Evolutionary conservation across 495 filamentous ascomycete genomes (phyloP), one percentile per base, ranked within the genome.

Genomic region (Daldinia concentrica): DNA sequence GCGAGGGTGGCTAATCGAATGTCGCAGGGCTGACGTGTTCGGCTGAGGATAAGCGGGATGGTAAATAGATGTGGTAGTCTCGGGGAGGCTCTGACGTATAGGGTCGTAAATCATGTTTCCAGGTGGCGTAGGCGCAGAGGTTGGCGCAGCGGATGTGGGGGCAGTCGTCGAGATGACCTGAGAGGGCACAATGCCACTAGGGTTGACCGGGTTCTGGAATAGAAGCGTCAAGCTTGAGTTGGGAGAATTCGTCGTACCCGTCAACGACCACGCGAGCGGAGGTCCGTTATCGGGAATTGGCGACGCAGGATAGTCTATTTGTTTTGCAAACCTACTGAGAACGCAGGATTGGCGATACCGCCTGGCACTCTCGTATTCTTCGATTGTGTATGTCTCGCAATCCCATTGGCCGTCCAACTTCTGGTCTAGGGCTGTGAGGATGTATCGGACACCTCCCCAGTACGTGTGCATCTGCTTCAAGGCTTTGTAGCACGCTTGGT

Each of bases 401-500:
- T 96, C 91, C 69, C 90, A 90, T 56, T 93, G 91, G 15, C 93
- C 93, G 73, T 93, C 92, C 14, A 91, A 90, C 76, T 93, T 94
- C 71, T 94, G 92, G 75, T 96, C 91, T n/a, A 96, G 79, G 1
- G 92, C 91, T 1, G 90, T 93, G 19, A 96, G 80, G 39, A 96
- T 96, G 77, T 96, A 96, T 57, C 89, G 87, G n/a, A 92, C 90
- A 1, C 93, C 93, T 60, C 90, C 89, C 93, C 93, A 96, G 75
- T 94, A 94, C 2, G 86, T 83, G 62, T 94, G 88, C 32, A 95
- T 80, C 56, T 91, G 87, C 71, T 92, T 88, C 19, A 96, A 76
- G 2, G 92, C 90, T 74, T 93, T 91, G 70, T 93, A 93, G 73
- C 93, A 96, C 12, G 87, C 83, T 64, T 93, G 90, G 70, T 94